phyloP scores from a whole-genome alignment of 2,329 filamentous ascomycete genomes.

The Fusarium clavum region DNA sequence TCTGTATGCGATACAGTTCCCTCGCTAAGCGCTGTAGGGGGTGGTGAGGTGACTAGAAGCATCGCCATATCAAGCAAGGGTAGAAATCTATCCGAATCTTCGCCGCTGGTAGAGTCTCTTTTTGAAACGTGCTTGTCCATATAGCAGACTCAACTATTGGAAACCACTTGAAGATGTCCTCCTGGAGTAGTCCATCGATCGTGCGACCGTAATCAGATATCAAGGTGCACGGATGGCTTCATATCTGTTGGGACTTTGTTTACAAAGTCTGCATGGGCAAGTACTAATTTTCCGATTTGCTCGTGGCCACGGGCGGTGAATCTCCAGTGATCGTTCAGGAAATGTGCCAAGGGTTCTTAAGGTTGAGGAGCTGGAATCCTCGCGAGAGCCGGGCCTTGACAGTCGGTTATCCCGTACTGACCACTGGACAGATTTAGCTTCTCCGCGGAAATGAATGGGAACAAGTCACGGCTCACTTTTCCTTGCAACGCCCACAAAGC shows the following conservation, averaged over 20 bases:
- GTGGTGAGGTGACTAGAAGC: neutral
- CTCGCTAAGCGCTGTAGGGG: neutral
- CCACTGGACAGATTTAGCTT: no score
- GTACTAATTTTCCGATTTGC: neutral
- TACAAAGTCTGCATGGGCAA: fast-evolving
- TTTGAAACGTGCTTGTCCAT: neutral
- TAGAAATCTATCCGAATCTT: neutral
- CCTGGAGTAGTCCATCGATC: neutral
- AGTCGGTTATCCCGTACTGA: no score
- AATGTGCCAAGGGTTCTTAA: neutral
- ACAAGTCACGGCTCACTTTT: neutral
- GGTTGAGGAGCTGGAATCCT: no score
- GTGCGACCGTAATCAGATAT: neutral
- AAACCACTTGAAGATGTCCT: neutral
- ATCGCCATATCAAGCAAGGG: neutral
- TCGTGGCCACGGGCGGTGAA: neutral
- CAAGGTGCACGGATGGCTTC: neutral
- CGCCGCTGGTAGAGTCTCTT: no score
- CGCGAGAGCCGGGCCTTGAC: no score
- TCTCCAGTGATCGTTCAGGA: neutral
- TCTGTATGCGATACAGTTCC: neutral
- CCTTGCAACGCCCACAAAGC: neutral
- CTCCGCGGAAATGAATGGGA: no score
- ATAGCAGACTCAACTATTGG: neutral
- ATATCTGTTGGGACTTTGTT: neutral